Conservation (phyloP, 1,284 basidiomycete genomes). For the Amylostereum chailletii region DNA sequence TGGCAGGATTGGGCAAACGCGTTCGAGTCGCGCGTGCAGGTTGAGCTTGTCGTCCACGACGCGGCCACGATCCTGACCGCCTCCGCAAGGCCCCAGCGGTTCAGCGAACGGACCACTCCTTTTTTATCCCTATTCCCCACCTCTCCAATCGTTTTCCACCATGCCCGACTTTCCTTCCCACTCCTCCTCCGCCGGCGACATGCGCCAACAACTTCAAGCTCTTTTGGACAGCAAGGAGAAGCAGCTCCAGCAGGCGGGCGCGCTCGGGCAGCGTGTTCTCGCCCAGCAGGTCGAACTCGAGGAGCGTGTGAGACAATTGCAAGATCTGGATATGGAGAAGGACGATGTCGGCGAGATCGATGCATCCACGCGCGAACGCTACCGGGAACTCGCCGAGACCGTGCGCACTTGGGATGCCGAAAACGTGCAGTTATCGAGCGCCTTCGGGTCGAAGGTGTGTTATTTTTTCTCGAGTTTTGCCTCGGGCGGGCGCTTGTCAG, state of each 20-base stretch:
- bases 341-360: slow-evolving; percentile 55
- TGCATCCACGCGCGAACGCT: slow-evolving; percentile 58
- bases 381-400: slow-evolving; percentile 72
- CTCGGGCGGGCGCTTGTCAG: no score
- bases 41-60: slow-evolving; percentile 16
- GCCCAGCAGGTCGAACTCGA: slow-evolving; percentile 89
- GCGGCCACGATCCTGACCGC: slow-evolving; percentile 2
- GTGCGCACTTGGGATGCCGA: slow-evolving; percentile 76
- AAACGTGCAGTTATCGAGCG: slow-evolving; percentile 71
- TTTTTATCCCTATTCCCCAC: not conserved
- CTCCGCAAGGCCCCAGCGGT: not conserved
- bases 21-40: not conserved
- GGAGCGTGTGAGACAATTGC: slow-evolving; percentile 73
- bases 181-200: slow-evolving; percentile 46
- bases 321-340: slow-evolving; percentile 53
- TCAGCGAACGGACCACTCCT: not conserved
- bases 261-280: slow-evolving; percentile 85
- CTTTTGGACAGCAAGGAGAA: slow-evolving; percentile 84
- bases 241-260: slow-evolving; percentile 84
- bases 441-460: slow-evolving; percentile 63
- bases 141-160: not conserved
- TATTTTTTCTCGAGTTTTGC: not conserved
- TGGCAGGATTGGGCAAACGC: not conserved
- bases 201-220: slow-evolving; percentile 68
- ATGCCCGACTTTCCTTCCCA: slow-evolving; percentile 13